phyloP scores from a whole-genome alignment of 2,329 filamentous ascomycete species.

The Pseudonectria buxi region DNA sequence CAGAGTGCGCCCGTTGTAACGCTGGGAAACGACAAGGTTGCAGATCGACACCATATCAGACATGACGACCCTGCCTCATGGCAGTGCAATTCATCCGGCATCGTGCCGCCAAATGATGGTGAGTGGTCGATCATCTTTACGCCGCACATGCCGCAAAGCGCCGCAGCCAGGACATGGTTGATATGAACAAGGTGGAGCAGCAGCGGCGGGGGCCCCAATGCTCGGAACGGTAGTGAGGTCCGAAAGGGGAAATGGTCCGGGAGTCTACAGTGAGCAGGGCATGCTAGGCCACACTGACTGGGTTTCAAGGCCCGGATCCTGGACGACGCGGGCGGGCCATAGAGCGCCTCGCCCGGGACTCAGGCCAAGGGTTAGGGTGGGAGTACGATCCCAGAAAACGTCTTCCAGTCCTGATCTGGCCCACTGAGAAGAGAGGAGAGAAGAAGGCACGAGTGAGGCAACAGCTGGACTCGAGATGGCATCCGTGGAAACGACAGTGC shows the following conservation, averaged over 20 bases:
- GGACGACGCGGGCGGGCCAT: conserved; percentile 6
- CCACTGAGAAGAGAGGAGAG: no score
- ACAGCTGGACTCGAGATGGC: no score
- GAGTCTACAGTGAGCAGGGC: conserved; percentile 15
- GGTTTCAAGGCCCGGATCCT: conserved; percentile 1
- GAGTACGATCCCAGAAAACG: not conserved
- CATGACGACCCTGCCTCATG: no score
- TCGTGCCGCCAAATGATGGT: conserved; percentile 8
- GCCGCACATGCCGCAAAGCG: conserved; percentile 4
- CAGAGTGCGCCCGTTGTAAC: no score
- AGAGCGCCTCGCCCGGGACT: conserved; percentile 1
- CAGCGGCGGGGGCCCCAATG: conserved; percentile 7
- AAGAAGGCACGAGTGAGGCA: no score
- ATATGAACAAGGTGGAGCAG: conserved; percentile 15
- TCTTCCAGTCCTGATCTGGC: no score
- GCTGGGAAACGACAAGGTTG: no score
- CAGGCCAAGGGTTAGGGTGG: not conserved
- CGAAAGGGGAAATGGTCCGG: conserved; percentile 20
- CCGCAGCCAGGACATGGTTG: conserved; percentile 12
- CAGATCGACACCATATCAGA: no score
- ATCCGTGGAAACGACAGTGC: no score
- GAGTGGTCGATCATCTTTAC: conserved; percentile 24
- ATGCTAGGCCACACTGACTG: conserved; percentile 5
- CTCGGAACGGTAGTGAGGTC: conserved; percentile 18
- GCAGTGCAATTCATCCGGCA: not conserved